These are phyloP conservation scores for Scutellaria galericulata DNA, from an alignment of 257 asterid species.

Conservation along the genomic window DNA sequence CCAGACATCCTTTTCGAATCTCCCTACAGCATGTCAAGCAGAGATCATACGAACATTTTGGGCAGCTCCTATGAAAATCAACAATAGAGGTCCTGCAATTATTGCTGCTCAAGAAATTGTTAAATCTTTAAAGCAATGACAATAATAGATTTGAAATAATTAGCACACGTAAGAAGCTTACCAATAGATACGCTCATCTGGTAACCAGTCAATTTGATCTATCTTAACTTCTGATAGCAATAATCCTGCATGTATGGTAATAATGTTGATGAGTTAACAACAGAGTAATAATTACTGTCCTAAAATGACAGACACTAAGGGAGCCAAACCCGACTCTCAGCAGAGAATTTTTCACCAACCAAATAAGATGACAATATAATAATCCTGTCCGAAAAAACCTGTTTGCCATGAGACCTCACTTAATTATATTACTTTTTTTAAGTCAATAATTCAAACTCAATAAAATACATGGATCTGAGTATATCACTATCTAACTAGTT, in stretches of 20 bases:
- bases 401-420: slow-evolving; percentile 16
- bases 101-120: slow-evolving; percentile 48
- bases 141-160: background rate
- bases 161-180: slow-evolving; percentile 30
- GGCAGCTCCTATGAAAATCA: slow-evolving; percentile 67
- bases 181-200: slow-evolving; percentile 63
- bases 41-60: slow-evolving; percentile 66
- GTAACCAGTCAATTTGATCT: slow-evolving; percentile 34
- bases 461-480: no score
- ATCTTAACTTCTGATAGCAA: slow-evolving; percentile 38
- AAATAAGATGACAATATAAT: background rate
- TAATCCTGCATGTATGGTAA: slow-evolving; percentile 45
- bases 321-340: background rate
- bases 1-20: slow-evolving; percentile 57
- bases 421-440: background rate
- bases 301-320: background rate
- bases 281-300: slow-evolving; percentile 5
- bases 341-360: background rate
- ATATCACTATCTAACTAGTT: background rate
- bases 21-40: slow-evolving; percentile 68
- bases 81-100: slow-evolving; percentile 66
- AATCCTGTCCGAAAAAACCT: background rate
- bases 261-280: background rate
- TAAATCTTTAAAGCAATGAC: background rate
- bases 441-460: background rate